phyloP scores from a whole-genome alignment of 176 grass and related monocot genomes.

The Aegilops longissima region DNA sequence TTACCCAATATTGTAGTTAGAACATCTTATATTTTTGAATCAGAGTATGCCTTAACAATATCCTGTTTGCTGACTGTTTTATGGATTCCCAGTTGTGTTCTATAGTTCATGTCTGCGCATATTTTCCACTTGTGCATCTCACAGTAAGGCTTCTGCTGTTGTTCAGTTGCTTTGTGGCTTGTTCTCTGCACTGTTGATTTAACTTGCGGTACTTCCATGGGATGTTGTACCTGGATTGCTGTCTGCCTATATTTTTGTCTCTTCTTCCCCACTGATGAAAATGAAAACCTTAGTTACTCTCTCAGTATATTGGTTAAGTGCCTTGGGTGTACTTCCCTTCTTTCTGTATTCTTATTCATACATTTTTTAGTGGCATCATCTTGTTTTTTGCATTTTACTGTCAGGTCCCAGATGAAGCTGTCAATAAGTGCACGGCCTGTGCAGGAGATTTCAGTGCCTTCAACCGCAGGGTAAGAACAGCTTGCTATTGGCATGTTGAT shows the following conservation, averaged over 20 bases:
- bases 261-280: neutral
- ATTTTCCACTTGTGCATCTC: no score
- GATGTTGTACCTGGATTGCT: no score
- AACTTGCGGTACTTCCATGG: no score
- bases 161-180: no score
- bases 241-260: no score
- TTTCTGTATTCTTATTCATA: neutral
- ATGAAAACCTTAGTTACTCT: neutral
- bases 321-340: neutral
- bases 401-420: conserved; percentile 96
- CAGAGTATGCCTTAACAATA: neutral
- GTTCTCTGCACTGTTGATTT: no score
- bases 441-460: conserved; percentile 89
- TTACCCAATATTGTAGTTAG: neutral
- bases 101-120: no score
- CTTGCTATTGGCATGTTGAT: conserved; percentile 32
- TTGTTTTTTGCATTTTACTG: conserved; percentile 23
- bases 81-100: no score
- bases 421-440: conserved; percentile 75
- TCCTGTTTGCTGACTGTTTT: neutral
- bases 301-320: neutral
- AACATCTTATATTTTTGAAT: no score
- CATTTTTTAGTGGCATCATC: neutral
- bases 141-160: no score
- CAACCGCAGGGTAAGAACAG: conserved; percentile 62